Conservation (phyloP, 148 eudicot species). For the Fagopyrum esculentum region DNA sequence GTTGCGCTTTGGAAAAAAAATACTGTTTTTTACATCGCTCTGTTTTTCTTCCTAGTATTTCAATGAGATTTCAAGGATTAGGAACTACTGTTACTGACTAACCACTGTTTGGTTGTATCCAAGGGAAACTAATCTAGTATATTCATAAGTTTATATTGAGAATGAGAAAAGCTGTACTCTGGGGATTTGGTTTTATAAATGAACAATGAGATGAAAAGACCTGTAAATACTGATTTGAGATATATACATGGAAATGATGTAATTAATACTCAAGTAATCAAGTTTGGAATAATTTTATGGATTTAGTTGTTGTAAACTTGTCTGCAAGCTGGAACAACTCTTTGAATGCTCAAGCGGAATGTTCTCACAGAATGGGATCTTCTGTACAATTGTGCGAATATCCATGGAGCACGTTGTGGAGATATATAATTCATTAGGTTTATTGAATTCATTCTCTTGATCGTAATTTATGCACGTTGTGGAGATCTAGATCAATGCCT, state of each 20-base stretch:
- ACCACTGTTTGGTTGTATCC: too few relatives aligned
- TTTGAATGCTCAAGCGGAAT: neutral
- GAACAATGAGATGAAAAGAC: too few relatives aligned
- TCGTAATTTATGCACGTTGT: neutral
- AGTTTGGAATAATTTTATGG: neutral
- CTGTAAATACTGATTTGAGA: neutral
- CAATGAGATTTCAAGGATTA: neutral
- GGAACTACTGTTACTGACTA: neutral
- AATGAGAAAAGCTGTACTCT: too few relatives aligned
- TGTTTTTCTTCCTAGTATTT: neutral
- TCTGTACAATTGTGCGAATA: neutral
- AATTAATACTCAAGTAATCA: too few relatives aligned
- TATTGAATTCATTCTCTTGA: too few relatives aligned
- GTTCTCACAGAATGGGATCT: neutral
- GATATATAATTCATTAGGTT: neutral
- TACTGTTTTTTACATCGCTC: neutral
- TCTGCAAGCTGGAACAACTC: neutral
- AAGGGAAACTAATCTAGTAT: too few relatives aligned
- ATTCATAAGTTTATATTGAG: too few relatives aligned
- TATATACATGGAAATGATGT: neutral
- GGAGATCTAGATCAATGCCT: neutral
- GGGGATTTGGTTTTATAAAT: too few relatives aligned
- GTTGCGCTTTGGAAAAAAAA: neutral
- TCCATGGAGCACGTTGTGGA: neutral
- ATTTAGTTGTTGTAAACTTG: neutral